phyloP scores from a whole-genome alignment of 768 basidiomycete species.

The Cubamyces lactineus region DNA sequence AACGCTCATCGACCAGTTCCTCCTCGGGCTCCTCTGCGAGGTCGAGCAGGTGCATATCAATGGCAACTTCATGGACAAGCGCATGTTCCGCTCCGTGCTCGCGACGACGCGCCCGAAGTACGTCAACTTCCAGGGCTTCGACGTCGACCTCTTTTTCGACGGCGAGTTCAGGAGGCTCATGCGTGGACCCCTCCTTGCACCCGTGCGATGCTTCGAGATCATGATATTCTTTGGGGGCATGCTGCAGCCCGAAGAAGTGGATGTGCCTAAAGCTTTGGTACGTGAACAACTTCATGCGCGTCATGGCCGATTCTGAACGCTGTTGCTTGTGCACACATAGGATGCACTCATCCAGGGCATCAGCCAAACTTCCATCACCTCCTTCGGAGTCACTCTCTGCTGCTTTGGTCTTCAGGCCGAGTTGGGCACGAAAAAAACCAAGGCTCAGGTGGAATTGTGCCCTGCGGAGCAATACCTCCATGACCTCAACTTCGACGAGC shows the following conservation, averaged over 20 bases:
- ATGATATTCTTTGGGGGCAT: neutral
- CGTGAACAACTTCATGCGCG: neutral
- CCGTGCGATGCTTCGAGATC: conserved; percentile 1
- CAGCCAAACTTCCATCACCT: neutral
- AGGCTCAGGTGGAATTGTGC: no score
- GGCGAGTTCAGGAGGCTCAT: neutral
- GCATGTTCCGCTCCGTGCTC: conserved; percentile 6
- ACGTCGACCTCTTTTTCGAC: neutral
- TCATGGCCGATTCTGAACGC: neutral
- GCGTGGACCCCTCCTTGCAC: neutral
- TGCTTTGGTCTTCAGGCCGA: neutral
- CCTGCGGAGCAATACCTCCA: conserved; percentile 2
- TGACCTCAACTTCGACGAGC: conserved; percentile 4
- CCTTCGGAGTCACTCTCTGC: neutral
- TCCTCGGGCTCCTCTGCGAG: neutral
- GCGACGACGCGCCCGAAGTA: neutral
- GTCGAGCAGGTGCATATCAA: neutral
- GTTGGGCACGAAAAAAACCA: no score
- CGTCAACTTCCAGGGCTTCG: neutral
- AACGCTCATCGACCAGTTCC: conserved; percentile 7
- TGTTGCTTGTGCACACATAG: neutral
- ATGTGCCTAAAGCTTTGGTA: conserved; percentile 3
- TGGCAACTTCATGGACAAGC: neutral
- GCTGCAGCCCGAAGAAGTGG: neutral
- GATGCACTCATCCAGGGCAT: neutral